Evolutionary conservation across 78 protist species (phyloP), one percentile per base, ranked within the genome.

Genomic region (Cavenderia fasciculata): DNA sequence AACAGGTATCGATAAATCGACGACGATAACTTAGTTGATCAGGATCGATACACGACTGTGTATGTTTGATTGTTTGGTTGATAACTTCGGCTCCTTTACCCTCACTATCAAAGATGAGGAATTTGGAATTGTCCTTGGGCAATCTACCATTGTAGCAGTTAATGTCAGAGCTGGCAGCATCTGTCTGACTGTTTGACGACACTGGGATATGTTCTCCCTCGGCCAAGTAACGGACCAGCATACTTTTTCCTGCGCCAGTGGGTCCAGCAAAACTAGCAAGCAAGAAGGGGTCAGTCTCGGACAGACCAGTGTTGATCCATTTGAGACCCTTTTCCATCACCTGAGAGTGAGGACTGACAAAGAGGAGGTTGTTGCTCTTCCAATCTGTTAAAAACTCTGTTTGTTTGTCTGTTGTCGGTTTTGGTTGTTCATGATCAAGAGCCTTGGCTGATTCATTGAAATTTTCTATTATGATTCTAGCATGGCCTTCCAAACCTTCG

Each of bases 221-320:
- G 27, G 34, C 63, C 4, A 57, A 3, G 8, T 23, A 27, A 6
- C 63, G 10, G 34, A 57, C 27, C 2, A 57, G 34, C 4, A 36
- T 25, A 57, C 63, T 57, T 29, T 74, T 74, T 16, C 85, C 85
- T 14, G 59, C 34, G 0, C 85, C 85, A 23, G 70, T 25, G 0
- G 54, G 21, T 4, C 85, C 85, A 40, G 43, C 34, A 25, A 74
- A 57, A 41, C 49, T 18, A 40, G 59, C 85, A 4, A 46, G 16
- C 11, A 74, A 36, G 38, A 74, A 74, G 11, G 70, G 71, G 27
- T 74, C 85, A 25, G 7, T 43, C 11, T 74, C 70, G 1, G 8
- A 0, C 11, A 74, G 12, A 25, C 85, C 85, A 57, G 51, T 43
- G 10, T 25, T 41, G 4, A n/a, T 1, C 85, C 85, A 74, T 59